Conservation (phyloP, 371 early-diverging fungal species). For the Mucor racemosus region DNA sequence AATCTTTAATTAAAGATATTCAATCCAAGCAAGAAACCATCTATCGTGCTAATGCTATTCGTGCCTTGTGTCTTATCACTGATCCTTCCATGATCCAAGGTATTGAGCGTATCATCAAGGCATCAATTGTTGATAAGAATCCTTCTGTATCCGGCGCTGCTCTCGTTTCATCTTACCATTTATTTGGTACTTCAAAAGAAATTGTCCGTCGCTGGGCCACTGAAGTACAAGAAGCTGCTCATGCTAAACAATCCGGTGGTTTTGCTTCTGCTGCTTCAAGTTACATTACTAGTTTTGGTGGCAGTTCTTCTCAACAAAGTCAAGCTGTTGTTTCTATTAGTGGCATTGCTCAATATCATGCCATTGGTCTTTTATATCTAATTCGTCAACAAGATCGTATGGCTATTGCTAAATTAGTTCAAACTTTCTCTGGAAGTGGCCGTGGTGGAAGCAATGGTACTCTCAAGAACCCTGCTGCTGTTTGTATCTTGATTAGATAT, state of each 20-base stretch:
- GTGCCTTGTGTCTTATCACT: slow-evolving; percentile 94
- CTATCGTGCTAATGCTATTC: slow-evolving; percentile 94
- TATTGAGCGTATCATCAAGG: slow-evolving; percentile 95
- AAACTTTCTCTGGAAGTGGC: slow-evolving; percentile 73
- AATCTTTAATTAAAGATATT: slow-evolving; percentile 95
- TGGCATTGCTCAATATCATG: slow-evolving; percentile 95
- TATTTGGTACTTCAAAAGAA: slow-evolving; percentile 83
- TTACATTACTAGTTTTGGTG: slow-evolving; percentile 62
- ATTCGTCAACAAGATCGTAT: slow-evolving; percentile 97
- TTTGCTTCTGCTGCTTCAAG: slow-evolving; percentile 57
- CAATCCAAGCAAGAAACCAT: slow-evolving; percentile 89
- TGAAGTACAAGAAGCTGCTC: slow-evolving; percentile 88
- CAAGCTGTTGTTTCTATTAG: slow-evolving; percentile 62
- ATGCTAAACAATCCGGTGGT: slow-evolving; percentile 68
- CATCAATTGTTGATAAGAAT: slow-evolving; percentile 95
- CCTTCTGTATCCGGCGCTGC: slow-evolving; percentile 92
- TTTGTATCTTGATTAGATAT: slow-evolving; percentile 92
- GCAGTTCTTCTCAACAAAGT: slow-evolving; percentile 41
- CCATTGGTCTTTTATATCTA: slow-evolving; percentile 91
- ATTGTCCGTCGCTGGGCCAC: slow-evolving; percentile 89
- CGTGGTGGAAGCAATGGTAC: slow-evolving; percentile 55
- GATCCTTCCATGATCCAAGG: slow-evolving; percentile 95
- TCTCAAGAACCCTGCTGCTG: slow-evolving; percentile 87
- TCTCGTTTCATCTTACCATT: slow-evolving; percentile 89
- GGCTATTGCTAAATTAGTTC: slow-evolving; percentile 96